Evolutionary conservation across 805 yeast species (phyloP), one percentile per base, ranked within the genome.

Genomic region (Saturnispora saitoi): DNA sequence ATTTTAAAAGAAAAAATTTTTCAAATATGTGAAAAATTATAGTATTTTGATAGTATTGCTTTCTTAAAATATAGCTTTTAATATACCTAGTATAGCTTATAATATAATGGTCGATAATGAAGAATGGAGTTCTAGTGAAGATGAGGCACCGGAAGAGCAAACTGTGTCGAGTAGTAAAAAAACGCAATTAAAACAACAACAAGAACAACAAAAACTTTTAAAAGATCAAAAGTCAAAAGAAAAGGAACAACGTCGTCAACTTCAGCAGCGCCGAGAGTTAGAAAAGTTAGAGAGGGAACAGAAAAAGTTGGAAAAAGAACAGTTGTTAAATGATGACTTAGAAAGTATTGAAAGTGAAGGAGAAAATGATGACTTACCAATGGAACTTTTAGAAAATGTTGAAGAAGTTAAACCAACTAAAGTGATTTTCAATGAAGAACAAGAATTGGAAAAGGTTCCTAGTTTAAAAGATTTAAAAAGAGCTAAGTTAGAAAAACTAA

Each of bases 131-230:
- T 34, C 41, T 15, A 40, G 44, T 46, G 48, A 46, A n/a, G 73
- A 68, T 48, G 78, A 72, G 19, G 78, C 80, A 0, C 80, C 81
- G 46, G 78, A 74, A 49, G 80, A 75, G 54, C 78, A 72, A 45
- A 44, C 58, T 5, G 39, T 61, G 11, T 30, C 47, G 14, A 44
- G 44, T 9, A 20, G 57, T 3, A 60, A 53, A 10, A 55, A 53
- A 36, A 43, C 45, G 30, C 26, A 43, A 9, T 53, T 47, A 44
- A 58, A 32, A 62, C 65, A 52, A 50, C 54, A 44, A 48, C 61
- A 52, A 41, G 56, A 42, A 53, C 56, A 53, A 31, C 63, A 56
- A 20, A 39, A 46, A 19, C 30, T 29, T 3, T 31, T 51, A 11
- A 39, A 49, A 14, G 55, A 56, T 26, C 45, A 48, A 41, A 50